phyloP scores from a whole-genome alignment of 495 filamentous ascomycete genomes.

The Trypethelium eluteriae region DNA sequence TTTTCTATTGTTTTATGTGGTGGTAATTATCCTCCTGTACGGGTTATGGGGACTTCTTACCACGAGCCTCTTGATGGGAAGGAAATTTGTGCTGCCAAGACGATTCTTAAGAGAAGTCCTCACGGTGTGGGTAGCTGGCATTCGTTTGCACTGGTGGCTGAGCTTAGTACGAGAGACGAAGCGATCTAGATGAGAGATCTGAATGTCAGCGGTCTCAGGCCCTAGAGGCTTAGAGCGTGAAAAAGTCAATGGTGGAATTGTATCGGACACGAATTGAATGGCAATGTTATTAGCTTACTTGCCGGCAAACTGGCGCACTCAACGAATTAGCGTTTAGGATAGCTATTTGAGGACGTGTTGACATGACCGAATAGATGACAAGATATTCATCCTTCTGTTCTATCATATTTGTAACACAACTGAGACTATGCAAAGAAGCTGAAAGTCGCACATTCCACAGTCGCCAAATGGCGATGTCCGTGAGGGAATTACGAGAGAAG shows the following conservation, averaged over 20 bases:
- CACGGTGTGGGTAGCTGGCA: neutral
- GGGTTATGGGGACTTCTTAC: neutral
- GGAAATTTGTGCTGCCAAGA: conserved; percentile 1
- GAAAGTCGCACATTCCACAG: no score
- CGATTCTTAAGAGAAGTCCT: neutral
- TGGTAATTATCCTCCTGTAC: neutral
- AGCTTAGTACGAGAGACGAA: neutral
- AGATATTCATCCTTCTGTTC: neutral
- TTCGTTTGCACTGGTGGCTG: neutral
- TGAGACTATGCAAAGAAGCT: no score
- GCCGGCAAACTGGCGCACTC: neutral
- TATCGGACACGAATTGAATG: neutral
- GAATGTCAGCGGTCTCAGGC: neutral
- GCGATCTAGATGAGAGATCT: neutral
- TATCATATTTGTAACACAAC: no score
- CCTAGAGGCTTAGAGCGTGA: neutral
- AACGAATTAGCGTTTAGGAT: neutral
- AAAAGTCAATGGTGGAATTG: neutral
- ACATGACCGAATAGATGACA: conserved; percentile 3
- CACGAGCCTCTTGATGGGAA: neutral
- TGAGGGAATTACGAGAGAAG: no score
- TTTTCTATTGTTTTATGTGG: neutral
- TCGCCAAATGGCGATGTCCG: no score
- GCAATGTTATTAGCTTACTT: neutral
- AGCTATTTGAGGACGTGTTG: neutral